Evolutionary conservation across 768 basidiomycete genomes (phyloP).

Genomic region (Collybia sordida): DNA sequence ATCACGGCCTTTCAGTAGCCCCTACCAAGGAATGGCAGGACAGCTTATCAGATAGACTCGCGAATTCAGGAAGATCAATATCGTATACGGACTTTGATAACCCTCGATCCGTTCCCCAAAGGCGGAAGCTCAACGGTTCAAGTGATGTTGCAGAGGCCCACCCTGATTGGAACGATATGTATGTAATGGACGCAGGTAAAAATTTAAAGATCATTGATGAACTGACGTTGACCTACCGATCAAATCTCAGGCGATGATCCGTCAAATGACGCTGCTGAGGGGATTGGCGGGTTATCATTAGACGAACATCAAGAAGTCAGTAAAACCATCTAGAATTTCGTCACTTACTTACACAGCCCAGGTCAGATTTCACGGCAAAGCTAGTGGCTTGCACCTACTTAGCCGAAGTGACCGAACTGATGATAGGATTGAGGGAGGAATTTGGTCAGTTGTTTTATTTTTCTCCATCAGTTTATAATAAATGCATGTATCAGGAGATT

Average conservation of each 20-base stretch:
- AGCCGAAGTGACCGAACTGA: constrained; percentile 65
- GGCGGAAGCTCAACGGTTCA: constrained; percentile 31
- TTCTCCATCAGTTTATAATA: constrained; percentile 12
- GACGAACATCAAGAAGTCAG: constrained; percentile 75
- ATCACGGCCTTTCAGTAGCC: constrained; percentile 56
- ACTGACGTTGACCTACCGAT: neutral
- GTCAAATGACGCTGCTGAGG: constrained; percentile 47
- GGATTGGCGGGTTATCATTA: constrained; percentile 68
- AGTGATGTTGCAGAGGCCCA: constrained; percentile 22
- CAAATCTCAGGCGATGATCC: constrained; percentile 34
- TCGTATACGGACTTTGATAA: constrained; percentile 18
- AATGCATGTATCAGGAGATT: constrained; percentile 45
- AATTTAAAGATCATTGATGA: neutral
- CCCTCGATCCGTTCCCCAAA: constrained; percentile 11
- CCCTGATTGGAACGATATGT: constrained; percentile 60
- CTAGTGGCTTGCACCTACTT: constrained; percentile 76
- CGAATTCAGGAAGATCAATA: constrained; percentile 23
- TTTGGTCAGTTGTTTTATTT: constrained; percentile 47
- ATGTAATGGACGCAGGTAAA: constrained; percentile 49
- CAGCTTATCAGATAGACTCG: constrained; percentile 57
- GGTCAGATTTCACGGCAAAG: constrained; percentile 83
- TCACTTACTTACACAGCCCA: constrained; percentile 27
- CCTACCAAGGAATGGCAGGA: constrained; percentile 83
- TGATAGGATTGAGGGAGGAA: constrained; percentile 64
- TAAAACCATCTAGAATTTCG: neutral